Base-by-base conservation (phyloP, 768 basidiomycete species). In the Auricularia cornea region DNA sequence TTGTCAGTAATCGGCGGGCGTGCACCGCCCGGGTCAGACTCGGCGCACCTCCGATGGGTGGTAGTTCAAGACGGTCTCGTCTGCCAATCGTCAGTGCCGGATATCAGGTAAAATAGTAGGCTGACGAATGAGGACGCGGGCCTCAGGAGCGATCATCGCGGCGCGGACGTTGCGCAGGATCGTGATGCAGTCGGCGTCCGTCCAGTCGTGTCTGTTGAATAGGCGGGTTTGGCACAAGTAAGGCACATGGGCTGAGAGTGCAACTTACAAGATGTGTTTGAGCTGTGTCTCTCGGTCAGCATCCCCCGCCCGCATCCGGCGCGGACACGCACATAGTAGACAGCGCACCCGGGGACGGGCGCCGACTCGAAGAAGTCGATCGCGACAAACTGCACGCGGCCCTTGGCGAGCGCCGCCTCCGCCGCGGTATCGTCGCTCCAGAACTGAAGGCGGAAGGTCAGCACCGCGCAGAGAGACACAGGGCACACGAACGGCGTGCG, bases 171-270 rank as follows among this genome's bases (percentile, higher is more conserved):
- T 35, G 31, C 38, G 31, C 28, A 60, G 60, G 29, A 60, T 60
- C 10, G 31, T 60, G 32, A 60, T 26, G 20, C 33, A 35, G 31
- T 60, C 60, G 31, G 10, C 40, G 32, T 35, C 40, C 6, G 33
- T 5, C 80, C 80, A 81, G 61, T 80, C 74, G 61, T 80, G 80
- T 16, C 78, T 80, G n/a, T n/a, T n/a, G n/a, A n/a, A n/a, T n/a
- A n/a, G n/a, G n/a, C n/a, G n/a, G n/a, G n/a, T n/a, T n/a, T n/a
- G n/a, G n/a, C n/a, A n/a, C n/a, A n/a, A n/a, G n/a, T n/a, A n/a
- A n/a, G n/a, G n/a, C n/a, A n/a, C n/a, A n/a, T n/a, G 29, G 3
- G 4, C 23, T 31, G 33, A 51, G 23, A 29, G 57, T 56, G 54
- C 33, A 14, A 63, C 74, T 56, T 64, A 78, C 77, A 79, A 57